phyloP scores from a whole-genome alignment of 2,329 filamentous ascomycete genomes.

The Fusarium sterilihyphosum region DNA sequence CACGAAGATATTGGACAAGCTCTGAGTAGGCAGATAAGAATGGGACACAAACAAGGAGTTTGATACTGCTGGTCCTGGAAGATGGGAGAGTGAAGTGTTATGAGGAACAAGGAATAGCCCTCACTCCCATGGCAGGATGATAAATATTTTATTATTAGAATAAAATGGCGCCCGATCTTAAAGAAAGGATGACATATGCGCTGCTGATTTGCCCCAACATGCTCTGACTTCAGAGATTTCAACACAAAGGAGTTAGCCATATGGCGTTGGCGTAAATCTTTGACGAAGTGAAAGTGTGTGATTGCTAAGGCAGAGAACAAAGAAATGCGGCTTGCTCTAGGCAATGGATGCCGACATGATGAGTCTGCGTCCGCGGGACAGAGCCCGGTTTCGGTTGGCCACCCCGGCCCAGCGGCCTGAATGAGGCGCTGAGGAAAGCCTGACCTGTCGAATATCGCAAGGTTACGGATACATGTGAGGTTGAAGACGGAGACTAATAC shows the following conservation, averaged over 20 bases:
- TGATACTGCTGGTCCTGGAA: neutral
- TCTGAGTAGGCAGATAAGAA: neutral
- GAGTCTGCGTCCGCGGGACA: constrained; percentile 15
- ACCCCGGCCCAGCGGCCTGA: constrained; percentile 11
- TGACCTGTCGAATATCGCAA: neutral
- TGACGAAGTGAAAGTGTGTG: constrained; percentile 26
- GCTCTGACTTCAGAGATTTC: constrained; percentile 21
- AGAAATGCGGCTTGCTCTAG: constrained; percentile 39
- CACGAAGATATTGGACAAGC: neutral
- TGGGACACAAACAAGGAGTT: neutral
- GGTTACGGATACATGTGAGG: neutral
- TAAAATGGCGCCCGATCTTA: constrained; percentile 33
- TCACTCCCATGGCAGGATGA: neutral
- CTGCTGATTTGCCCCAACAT: constrained; percentile 10
- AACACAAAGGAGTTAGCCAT: constrained; percentile 25
- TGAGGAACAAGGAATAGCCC: neutral
- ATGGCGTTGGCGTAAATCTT: constrained; percentile 19
- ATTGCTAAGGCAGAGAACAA: constrained; percentile 42
- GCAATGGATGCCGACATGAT: constrained; percentile 12
- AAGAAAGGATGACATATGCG: constrained; percentile 25
- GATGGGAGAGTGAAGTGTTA: neutral
- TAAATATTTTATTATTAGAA: constrained; percentile 31
- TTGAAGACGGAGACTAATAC: constrained; percentile 15
- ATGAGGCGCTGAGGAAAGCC: constrained; percentile 8
- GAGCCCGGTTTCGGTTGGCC: constrained; percentile 21